These are phyloP conservation scores for Pestalotiopsis sp. DNA, from an alignment of 2,329 filamentous ascomycete species.

Conservation along the genomic window DNA sequence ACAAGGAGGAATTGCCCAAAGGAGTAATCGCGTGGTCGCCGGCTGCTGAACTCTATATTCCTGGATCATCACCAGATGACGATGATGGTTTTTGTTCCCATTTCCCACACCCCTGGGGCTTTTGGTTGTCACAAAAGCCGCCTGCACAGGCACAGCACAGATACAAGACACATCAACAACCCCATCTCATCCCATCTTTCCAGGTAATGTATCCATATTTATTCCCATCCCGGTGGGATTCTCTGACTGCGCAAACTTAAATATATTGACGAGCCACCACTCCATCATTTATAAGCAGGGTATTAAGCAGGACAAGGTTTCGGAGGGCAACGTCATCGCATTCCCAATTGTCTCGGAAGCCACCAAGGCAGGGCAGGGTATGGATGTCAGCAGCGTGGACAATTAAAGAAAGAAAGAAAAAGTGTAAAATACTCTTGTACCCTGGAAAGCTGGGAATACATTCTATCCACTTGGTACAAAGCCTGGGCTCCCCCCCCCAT, in stretches of 20 bases:
- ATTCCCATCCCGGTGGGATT: not conserved
- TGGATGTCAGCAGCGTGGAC: too few relatives aligned
- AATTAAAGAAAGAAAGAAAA: too few relatives aligned
- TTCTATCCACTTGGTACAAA: too few relatives aligned
- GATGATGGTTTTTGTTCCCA: not conserved
- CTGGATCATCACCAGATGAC: not conserved
- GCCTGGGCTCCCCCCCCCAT: too few relatives aligned
- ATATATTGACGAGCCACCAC: not conserved
- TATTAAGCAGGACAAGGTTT: not conserved
- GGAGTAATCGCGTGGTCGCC: not conserved
- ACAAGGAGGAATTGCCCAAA: not conserved
- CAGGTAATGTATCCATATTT: not conserved
- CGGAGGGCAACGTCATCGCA: constrained; percentile 2
- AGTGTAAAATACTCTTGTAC: too few relatives aligned
- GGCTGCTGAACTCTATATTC: constrained; percentile 4
- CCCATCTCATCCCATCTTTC: not conserved
- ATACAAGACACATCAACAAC: not conserved
- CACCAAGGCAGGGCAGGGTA: not conserved
- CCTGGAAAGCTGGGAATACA: too few relatives aligned
- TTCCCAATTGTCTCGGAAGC: not conserved
- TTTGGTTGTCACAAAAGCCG: too few relatives aligned
- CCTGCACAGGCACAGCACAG: too few relatives aligned
- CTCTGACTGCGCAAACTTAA: not conserved
- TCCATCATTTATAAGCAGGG: not conserved
- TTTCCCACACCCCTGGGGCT: not conserved